Conservation (phyloP, 1,139 yeast species). For the Scheffersomyces lignicola region DNA sequence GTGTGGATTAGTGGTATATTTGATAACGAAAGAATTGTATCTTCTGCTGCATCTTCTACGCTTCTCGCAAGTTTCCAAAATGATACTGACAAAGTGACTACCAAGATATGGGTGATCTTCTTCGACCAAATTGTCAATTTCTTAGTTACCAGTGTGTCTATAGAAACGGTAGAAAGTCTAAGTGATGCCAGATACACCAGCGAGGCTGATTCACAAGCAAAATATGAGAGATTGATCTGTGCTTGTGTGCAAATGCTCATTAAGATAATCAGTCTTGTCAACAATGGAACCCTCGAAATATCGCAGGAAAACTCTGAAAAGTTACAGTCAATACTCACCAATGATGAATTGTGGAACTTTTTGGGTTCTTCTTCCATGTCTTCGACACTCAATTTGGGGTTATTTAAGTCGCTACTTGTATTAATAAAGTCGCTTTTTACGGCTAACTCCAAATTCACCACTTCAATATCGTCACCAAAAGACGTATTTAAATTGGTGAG, state of each 20-base stretch:
- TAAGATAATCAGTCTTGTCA: slow-evolving; percentile 31
- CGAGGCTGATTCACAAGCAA: slow-evolving; percentile 66
- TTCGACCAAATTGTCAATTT: slow-evolving; percentile 55
- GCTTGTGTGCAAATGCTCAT: slow-evolving; percentile 53
- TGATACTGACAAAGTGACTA: slow-evolving; percentile 52
- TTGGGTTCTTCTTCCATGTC: slow-evolving; percentile 25
- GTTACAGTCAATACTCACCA: slow-evolving; percentile 33
- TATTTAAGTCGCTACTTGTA: slow-evolving; percentile 46
- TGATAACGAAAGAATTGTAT: slow-evolving; percentile 67
- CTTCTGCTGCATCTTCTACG: slow-evolving; percentile 47
- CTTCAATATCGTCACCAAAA: slow-evolving; percentile 19
- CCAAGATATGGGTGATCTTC: slow-evolving; percentile 61
- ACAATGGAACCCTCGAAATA: slow-evolving; percentile 12
- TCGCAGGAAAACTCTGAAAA: slow-evolving; percentile 10
- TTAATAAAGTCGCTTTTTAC: slow-evolving; percentile 26
- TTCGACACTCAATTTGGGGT: slow-evolving; percentile 39
- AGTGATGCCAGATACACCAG: slow-evolving; percentile 76
- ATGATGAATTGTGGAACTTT: slow-evolving; percentile 47
- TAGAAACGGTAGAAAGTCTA: slow-evolving; percentile 61
- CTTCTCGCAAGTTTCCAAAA: slow-evolving; percentile 57
- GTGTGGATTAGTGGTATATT: slow-evolving; percentile 69
- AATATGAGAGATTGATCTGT: slow-evolving; percentile 60
- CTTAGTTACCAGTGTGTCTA: slow-evolving; percentile 49
- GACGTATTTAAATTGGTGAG: slow-evolving; percentile 44
- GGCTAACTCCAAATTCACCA: slow-evolving; percentile 13